Evolutionary conservation across 2,329 filamentous ascomycete species (phyloP).

Genomic region (Dactylellina drechsleri): DNA sequence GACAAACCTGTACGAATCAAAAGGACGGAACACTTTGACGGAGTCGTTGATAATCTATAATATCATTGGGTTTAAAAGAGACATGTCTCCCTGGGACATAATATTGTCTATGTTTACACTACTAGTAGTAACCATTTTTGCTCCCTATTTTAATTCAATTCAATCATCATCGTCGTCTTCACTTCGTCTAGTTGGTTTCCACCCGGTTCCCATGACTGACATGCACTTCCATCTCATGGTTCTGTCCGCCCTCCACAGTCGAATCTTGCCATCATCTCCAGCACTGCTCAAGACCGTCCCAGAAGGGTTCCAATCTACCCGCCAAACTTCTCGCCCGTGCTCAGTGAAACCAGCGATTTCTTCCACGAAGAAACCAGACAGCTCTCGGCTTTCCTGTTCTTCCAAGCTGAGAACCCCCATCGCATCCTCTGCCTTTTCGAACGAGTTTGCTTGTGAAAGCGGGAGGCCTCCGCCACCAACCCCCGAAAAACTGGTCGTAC

Average conservation of each 20-base stretch:
- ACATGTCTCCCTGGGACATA: neutral
- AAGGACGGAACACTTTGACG: neutral
- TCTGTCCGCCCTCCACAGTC: slow-evolving; percentile 58
- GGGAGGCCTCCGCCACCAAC: slow-evolving; percentile 30
- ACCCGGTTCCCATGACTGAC: slow-evolving; percentile 53
- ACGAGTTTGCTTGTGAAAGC: slow-evolving; percentile 44
- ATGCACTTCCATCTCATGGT: slow-evolving; percentile 58
- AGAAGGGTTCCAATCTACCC: slow-evolving; percentile 59
- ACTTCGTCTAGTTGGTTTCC: slow-evolving; percentile 47
- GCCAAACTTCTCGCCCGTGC: slow-evolving; percentile 58
- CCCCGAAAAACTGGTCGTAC: slow-evolving; percentile 27
- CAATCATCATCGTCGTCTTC: slow-evolving; percentile 53
- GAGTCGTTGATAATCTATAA: neutral
- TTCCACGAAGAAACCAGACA: slow-evolving; percentile 56
- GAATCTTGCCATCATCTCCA: slow-evolving; percentile 59
- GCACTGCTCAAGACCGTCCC: slow-evolving; percentile 58
- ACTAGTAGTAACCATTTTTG: too few relatives aligned
- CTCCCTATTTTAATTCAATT: neutral
- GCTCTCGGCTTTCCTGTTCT: slow-evolving; percentile 52
- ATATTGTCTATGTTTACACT: neutral
- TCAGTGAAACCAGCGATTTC: slow-evolving; percentile 58
- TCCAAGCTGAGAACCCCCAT: slow-evolving; percentile 46
- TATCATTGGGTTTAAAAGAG: neutral
- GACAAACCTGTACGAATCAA: slow-evolving; percentile 2
- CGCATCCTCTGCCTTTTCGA: slow-evolving; percentile 47